A percentile compares a stretch with the other conserved stretches of the same genome.
phyloP scores from a whole-genome alignment of 2,329 filamentous ascomycete species.

The Emydomyces testavorans region DNA sequence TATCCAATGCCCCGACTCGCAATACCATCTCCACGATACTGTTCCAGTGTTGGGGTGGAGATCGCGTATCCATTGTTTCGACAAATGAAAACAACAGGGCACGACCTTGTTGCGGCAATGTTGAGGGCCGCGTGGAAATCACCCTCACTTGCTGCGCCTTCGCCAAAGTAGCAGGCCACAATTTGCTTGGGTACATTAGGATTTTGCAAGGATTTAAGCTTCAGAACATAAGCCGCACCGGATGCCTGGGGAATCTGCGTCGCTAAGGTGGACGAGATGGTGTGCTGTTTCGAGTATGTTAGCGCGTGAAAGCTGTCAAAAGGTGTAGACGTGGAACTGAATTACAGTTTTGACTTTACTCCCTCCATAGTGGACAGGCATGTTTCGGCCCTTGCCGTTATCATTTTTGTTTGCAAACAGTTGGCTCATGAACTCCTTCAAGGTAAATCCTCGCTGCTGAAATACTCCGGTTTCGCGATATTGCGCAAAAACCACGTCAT shows the following conservation, averaged over 20 bases:
- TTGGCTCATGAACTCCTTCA: constrained; percentile 89
- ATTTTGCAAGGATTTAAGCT: constrained; percentile 63
- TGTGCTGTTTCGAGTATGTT: constrained; percentile 46
- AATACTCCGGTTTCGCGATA: constrained; percentile 92
- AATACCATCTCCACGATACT: constrained; percentile 85
- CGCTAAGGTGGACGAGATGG: constrained; percentile 72
- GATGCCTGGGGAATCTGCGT: constrained; percentile 84
- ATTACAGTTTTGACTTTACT: constrained; percentile 66
- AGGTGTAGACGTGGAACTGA: background rate
- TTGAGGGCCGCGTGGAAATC: constrained; percentile 88
- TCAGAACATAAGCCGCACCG: constrained; percentile 77
- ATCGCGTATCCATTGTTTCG: constrained; percentile 91
- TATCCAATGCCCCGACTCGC: constrained; percentile 78
- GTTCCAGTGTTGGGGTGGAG: constrained; percentile 76
- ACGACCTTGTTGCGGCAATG: constrained; percentile 78
- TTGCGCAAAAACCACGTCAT: constrained; percentile 86
- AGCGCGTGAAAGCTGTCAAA: background rate
- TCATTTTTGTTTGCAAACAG: constrained; percentile 81
- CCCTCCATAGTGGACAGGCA: constrained; percentile 95
- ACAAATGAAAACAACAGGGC: constrained; percentile 80
- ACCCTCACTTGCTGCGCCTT: constrained; percentile 80
- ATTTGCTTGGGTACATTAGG: constrained; percentile 56
- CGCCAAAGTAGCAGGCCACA: constrained; percentile 77
- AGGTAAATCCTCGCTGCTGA: constrained; percentile 72
- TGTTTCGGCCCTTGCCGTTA: constrained; percentile 70